A percentile compares a stretch with the other conserved stretches of the same genome.
These are phyloP conservation scores for Xylariaceae sp. DNA, from an alignment of 2,329 filamentous ascomycete species.

Conservation along the genomic window DNA sequence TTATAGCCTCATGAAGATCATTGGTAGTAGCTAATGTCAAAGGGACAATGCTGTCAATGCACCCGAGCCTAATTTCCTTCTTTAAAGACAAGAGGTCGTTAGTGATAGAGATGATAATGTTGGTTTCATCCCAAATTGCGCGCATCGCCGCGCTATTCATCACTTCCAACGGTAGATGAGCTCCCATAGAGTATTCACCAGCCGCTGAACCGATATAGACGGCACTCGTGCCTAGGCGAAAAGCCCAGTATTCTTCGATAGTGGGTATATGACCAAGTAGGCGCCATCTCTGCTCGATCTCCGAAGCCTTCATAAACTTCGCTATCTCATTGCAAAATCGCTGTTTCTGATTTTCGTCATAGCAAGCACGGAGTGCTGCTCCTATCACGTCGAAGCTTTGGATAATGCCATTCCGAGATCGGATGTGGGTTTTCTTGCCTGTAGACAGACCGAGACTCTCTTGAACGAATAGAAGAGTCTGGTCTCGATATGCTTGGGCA, in stretches of 20 bases:
- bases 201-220: slow-evolving; percentile 17
- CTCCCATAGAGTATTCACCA: slow-evolving; percentile 17
- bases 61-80: slow-evolving; percentile 7
- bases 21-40: slow-evolving; percentile 3
- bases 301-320: slow-evolving; percentile 17
- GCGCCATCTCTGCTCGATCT: slow-evolving; percentile 19
- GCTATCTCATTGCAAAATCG: slow-evolving; percentile 20
- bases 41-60: slow-evolving; percentile 9
- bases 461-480: slow-evolving; percentile 13
- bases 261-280: slow-evolving; percentile 16
- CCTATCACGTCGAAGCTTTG: slow-evolving; percentile 21
- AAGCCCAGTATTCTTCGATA: slow-evolving; percentile 20
- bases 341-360: slow-evolving; percentile 13
- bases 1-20: slow-evolving; percentile 1
- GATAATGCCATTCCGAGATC: slow-evolving; percentile 11
- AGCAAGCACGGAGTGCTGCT: slow-evolving; percentile 14
- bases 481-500: slow-evolving; percentile 17
- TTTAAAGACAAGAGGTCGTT: slow-evolving; percentile 23
- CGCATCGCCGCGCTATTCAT: slow-evolving; percentile 14
- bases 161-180: slow-evolving; percentile 10
- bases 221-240: slow-evolving; percentile 24
- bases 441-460: slow-evolving; percentile 5
- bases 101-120: slow-evolving; percentile 20
- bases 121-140: slow-evolving; percentile 20
- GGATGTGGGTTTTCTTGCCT: background rate